phyloP scores from a whole-genome alignment of 129 eudicot genomes.

The Pseudognaphalium luteoalbum region DNA sequence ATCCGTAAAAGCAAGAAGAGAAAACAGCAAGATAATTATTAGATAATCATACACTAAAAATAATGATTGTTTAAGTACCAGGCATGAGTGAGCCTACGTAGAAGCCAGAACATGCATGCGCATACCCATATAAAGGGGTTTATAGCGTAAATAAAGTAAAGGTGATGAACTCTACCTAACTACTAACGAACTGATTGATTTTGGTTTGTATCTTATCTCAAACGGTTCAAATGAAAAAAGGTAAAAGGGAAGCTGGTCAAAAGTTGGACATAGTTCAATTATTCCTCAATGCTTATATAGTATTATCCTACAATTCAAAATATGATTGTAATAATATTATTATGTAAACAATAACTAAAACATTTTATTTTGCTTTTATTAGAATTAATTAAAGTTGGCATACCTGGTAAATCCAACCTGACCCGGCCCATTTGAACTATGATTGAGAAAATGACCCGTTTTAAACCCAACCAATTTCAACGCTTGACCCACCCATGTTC shows the following conservation, averaged over 20 bases:
- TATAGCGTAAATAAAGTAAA: no score
- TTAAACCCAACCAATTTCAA: neutral
- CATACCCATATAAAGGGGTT: neutral
- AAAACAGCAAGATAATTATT: neutral
- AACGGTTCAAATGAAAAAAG: neutral
- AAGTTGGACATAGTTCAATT: neutral
- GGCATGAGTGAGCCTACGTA: neutral
- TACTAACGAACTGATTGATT: neutral
- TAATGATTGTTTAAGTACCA: conserved; percentile 10
- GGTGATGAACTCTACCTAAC: neutral
- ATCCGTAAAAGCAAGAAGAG: conserved; percentile 2
- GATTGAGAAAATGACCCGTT: no score
- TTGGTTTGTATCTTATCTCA: neutral
- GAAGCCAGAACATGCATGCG: neutral
- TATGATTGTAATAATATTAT: no score
- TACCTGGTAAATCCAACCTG: no score
- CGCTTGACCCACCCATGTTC: no score
- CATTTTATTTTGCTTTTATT: no score
- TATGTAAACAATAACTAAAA: no score
- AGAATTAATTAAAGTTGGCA: no score
- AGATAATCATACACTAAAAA: neutral
- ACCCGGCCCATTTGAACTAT: no score
- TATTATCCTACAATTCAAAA: no score
- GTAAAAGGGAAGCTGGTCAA: neutral
- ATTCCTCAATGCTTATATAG: no score